Evolutionary conservation across 768 basidiomycete species (phyloP).

Genomic region (Boletus reticuloceps): DNA sequence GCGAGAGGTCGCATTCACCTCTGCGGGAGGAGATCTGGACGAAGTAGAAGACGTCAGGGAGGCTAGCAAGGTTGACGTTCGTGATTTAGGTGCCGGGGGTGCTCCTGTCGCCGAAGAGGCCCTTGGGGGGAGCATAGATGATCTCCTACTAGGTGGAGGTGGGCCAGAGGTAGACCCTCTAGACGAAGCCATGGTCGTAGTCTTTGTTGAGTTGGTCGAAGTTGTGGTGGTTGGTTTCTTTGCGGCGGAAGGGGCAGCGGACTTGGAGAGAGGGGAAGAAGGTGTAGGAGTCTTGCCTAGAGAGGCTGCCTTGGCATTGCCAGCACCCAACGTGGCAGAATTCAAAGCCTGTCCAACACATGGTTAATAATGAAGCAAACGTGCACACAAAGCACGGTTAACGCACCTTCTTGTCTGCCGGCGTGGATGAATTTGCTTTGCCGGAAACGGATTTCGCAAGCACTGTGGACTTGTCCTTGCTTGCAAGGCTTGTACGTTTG

Average conservation of each 20-base stretch:
- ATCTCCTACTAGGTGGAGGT: constrained; percentile 32
- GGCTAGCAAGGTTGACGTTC: constrained; percentile 29
- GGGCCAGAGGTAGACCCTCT: constrained; percentile 29
- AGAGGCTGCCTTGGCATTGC: constrained; percentile 45
- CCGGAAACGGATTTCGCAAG: constrained; percentile 41
- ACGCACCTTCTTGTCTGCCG: constrained; percentile 68
- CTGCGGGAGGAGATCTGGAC: constrained; percentile 17
- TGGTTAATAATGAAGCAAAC: constrained; percentile 27
- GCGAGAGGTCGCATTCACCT: constrained; percentile 36
- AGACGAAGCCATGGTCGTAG: constrained; percentile 31
- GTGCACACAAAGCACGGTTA: constrained; percentile 13
- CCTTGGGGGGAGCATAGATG: constrained; percentile 34
- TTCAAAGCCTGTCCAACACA: constrained; percentile 50
- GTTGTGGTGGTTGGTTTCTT: constrained; percentile 29
- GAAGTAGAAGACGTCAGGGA: constrained; percentile 24
- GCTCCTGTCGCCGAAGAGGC: constrained; percentile 39
- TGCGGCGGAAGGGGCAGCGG: constrained; percentile 27
- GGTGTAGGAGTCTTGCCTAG: constrained; percentile 40
- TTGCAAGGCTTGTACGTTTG: constrained; percentile 21
- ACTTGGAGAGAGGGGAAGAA: constrained; percentile 32
- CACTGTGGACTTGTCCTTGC: constrained; percentile 36
- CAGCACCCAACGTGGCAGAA: constrained; percentile 64
- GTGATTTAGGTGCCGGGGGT: constrained; percentile 38
- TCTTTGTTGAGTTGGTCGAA: constrained; percentile 33
- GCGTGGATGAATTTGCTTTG: constrained; percentile 51